A percentile compares a stretch with the other conserved stretches of the same genome.
Evolutionary conservation across 2,329 filamentous ascomycete species (phyloP).

Genomic region (Fusarium guadeloupense): DNA sequence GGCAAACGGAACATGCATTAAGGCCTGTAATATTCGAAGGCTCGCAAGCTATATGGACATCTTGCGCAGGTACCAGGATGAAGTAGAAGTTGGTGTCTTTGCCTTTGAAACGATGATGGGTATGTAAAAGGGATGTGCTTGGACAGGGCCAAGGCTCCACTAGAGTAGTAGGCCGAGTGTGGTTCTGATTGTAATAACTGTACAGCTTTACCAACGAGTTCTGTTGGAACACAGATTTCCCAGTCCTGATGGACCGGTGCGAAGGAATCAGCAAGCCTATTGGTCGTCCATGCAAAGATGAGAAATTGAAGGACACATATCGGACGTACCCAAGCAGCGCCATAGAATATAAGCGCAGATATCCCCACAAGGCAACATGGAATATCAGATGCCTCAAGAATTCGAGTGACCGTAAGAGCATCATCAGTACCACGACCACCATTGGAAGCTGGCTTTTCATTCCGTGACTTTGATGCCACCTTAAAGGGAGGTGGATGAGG

Average conservation of each 20-base stretch:
- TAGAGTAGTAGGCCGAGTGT: neutral
- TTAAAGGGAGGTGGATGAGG: too few species aligned
- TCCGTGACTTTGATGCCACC: neutral
- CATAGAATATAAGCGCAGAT: slow-evolving; percentile 7
- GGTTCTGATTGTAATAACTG: neutral
- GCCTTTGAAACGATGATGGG: neutral
- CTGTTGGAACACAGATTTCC: slow-evolving; percentile 1
- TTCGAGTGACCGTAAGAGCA: neutral
- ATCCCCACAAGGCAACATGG: neutral
- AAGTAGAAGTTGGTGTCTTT: fast-evolving
- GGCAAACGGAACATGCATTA: too few species aligned
- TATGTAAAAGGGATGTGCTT: neutral
- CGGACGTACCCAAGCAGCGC: neutral
- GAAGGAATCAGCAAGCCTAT: neutral
- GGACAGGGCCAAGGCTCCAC: neutral
- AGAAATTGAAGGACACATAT: neutral
- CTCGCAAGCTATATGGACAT: neutral
- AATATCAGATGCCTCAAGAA: neutral
- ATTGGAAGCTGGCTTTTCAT: neutral
- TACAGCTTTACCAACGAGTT: neutral
- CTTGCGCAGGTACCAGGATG: neutral
- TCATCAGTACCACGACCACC: neutral
- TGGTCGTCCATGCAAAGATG: neutral
- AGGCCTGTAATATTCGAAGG: neutral
- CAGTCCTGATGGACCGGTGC: neutral